phyloP scores from a whole-genome alignment of 2,329 filamentous ascomycete species.

The Chrysosporium queenslandicum region DNA sequence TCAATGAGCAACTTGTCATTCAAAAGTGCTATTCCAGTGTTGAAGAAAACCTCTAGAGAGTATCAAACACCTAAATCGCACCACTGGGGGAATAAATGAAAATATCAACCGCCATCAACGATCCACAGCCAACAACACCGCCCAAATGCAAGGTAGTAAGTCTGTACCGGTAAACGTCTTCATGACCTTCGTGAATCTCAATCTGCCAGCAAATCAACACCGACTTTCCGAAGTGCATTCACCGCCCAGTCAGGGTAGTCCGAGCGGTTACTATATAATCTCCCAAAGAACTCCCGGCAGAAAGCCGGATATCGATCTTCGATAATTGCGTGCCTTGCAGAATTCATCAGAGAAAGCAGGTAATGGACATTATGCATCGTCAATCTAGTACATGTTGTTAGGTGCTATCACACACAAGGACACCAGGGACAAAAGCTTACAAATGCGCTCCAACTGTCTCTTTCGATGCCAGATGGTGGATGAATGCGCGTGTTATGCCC shows the following conservation, averaged over 20 bases:
- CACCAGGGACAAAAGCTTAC: constrained; percentile 26
- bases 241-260: constrained; percentile 78
- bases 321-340: constrained; percentile 65
- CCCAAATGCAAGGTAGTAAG: not conserved
- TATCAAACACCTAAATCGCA: no score
- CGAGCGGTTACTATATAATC: constrained; percentile 56
- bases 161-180: not conserved
- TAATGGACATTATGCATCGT: constrained; percentile 97
- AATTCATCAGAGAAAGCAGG: constrained; percentile 71
- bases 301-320: constrained; percentile 72
- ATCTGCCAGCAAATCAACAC: constrained; percentile 56
- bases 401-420: not conserved
- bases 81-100: not conserved
- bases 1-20: no score
- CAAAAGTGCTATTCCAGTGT: no score
- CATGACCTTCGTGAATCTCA: not conserved
- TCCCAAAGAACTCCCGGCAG: constrained; percentile 64
- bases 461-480: constrained; percentile 85
- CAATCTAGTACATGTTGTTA: constrained; percentile 41
- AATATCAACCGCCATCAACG: not conserved
- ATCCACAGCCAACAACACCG: not conserved
- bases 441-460: constrained; percentile 84
- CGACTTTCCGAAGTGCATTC: constrained; percentile 65
- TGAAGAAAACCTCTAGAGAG: no score
- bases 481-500: constrained; percentile 75